phyloP scores from a whole-genome alignment of 2,329 filamentous ascomycete species.

The Ploettnerulaceae sp. region DNA sequence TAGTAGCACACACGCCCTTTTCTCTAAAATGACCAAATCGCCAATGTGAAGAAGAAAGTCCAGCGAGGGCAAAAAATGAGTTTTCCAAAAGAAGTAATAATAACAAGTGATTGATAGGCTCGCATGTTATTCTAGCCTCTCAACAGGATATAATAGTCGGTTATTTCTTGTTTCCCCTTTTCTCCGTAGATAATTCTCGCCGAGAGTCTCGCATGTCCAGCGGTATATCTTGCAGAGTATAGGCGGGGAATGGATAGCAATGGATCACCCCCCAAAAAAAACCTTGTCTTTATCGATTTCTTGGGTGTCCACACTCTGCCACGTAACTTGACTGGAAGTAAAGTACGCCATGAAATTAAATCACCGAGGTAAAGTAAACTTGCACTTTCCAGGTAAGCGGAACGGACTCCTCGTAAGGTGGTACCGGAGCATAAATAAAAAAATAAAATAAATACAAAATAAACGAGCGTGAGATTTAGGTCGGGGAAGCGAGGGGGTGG shows the following conservation, averaged over 20 bases:
- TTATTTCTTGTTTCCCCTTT: neutral
- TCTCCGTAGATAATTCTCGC: neutral
- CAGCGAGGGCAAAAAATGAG: too few species aligned
- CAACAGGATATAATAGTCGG: too few species aligned
- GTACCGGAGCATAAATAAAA: too few species aligned
- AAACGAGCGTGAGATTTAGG: neutral
- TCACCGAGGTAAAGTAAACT: neutral
- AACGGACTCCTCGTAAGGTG: too few species aligned
- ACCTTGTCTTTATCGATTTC: slow-evolving; percentile 5
- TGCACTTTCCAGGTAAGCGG: neutral
- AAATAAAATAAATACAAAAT: too few species aligned
- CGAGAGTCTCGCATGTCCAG: slow-evolving; percentile 5
- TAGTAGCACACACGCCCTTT: too few species aligned
- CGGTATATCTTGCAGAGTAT: slow-evolving; percentile 9
- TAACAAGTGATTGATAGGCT: too few species aligned
- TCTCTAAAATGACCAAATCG: too few species aligned
- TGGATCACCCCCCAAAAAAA: too few species aligned
- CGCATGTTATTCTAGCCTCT: too few species aligned
- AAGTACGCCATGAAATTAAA: neutral
- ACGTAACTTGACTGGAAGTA: neutral
- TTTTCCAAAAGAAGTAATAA: too few species aligned
- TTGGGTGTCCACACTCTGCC: neutral
- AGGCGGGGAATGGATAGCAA: slow-evolving; percentile 8
- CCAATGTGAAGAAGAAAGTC: too few species aligned
- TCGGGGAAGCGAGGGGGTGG: neutral